Base-by-base conservation (phyloP, 345 rosid genomes). In the Orychophragmus violaceus region DNA sequence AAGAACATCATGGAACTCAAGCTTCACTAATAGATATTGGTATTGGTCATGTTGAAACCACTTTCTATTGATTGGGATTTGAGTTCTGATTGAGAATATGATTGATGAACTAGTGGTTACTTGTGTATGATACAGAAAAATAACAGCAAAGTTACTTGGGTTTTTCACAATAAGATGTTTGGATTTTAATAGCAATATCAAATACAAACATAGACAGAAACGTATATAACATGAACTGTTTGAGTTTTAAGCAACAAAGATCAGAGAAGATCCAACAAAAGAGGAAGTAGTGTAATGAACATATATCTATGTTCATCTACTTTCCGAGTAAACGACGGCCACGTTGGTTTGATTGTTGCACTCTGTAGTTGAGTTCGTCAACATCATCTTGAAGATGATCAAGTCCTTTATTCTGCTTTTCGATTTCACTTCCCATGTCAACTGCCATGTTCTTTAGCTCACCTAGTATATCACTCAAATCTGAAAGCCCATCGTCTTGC, bases 371-470 rank as follows among this genome's bases (percentile, higher is more conserved):
- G 17, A 90, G 77, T 73, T 72, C 92, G 11, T 88, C 95, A 17
- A 78, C 92, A 56, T 94, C 97, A 18, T 80, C 82, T 23, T 87
- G 55, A 17, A 85, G 65, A 77, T 70, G 82, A 64, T 83, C 89
- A 81, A 94, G 75, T 51, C 87, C 75, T 73, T 87, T 78, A 71
- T 76, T 84, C 62, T 84, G 89, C 83, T 95, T 77, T 33, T 81
- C 97, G 55, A 94, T 80, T 79, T 94, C 99, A 12, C 82, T 75
- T 53, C 96, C 96, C 95, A 94, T 91, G 71, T 88, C 99, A 35
- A 82, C 66, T 3, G 99, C 99, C 97, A 94, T 94, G 65, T 46
- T 67, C 83, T 88, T 91, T 62, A 94, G 76, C 33, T 94, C 95
- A 7, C 95, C 97, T 16, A 94, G 62, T 10, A 94, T 42, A 73